Conservation (phyloP, 176 grass and related monocot species). For the Poa pratensis region DNA sequence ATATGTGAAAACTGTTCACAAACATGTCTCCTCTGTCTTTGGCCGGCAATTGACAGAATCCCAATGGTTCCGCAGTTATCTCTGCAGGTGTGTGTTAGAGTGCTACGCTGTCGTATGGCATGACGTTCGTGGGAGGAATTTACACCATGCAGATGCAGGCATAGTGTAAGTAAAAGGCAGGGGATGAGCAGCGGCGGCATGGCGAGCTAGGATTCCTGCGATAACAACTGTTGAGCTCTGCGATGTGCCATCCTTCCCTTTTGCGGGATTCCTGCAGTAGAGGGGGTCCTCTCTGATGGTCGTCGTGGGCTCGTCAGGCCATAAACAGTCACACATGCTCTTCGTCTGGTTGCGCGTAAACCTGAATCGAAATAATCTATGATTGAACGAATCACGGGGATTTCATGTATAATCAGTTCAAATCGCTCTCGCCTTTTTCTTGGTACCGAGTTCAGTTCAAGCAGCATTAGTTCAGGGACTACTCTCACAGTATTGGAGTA, state of each 20-base stretch:
- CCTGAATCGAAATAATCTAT: too few species aligned
- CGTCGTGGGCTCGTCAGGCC: too few species aligned
- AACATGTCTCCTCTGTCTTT: neutral
- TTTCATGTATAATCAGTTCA: too few species aligned
- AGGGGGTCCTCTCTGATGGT: neutral
- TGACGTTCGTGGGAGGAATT: slow-evolving; percentile 5
- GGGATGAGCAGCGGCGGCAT: neutral
- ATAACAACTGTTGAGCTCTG: slow-evolving; percentile 1
- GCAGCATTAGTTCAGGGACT: too few species aligned
- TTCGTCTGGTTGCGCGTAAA: too few species aligned
- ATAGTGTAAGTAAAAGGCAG: neutral
- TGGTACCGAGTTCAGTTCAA: too few species aligned
- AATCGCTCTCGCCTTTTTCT: too few species aligned
- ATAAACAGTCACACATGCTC: too few species aligned
- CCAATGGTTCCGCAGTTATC: neutral
- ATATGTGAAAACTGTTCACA: neutral
- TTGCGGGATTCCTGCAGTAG: neutral
- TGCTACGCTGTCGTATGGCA: neutral
- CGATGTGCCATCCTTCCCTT: neutral
- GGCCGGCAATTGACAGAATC: slow-evolving; percentile 6
- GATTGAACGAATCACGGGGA: too few species aligned
- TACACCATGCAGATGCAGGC: neutral
- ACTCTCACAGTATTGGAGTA: too few species aligned
- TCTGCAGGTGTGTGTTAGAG: neutral
- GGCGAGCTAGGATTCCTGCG: neutral